These are phyloP conservation scores for Colletotrichum musae DNA, from an alignment of 2,329 filamentous ascomycete species.

Conservation along the genomic window DNA sequence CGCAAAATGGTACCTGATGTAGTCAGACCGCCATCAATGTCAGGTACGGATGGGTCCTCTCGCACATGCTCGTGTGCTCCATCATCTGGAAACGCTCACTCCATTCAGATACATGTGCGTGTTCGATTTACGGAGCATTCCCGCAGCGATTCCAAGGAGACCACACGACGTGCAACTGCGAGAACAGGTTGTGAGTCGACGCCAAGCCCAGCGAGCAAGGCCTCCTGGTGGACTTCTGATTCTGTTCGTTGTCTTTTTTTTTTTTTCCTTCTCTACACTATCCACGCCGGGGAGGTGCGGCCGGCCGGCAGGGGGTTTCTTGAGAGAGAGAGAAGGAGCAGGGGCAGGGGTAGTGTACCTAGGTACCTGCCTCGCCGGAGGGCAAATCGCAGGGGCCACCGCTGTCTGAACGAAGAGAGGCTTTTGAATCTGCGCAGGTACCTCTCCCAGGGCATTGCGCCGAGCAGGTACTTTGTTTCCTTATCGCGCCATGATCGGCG, in stretches of 20 bases:
- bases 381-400: neutral
- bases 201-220: constrained; percentile 24
- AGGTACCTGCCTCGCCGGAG: neutral
- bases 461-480: constrained; percentile 31
- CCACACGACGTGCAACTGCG: constrained; percentile 14
- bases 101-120: too few relatives aligned
- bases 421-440: constrained; percentile 27
- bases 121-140: neutral
- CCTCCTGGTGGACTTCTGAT: constrained; percentile 23
- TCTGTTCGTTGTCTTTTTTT: constrained; percentile 15
- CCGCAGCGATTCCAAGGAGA: constrained; percentile 23
- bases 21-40: neutral
- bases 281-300: constrained; percentile 1
- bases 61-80: constrained; percentile 32
- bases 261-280: neutral
- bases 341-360: neutral
- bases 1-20: neutral
- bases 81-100: neutral
- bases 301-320: constrained; percentile 13
- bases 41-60: constrained; percentile 28
- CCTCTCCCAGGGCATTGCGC: neutral
- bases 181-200: constrained; percentile 30
- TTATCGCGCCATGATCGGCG: constrained; percentile 41
- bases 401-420: constrained; percentile 19
- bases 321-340: neutral